Evolutionary conservation across 2,329 filamentous ascomycete species (phyloP).

Genomic region (Verticillium dahliae): DNA sequence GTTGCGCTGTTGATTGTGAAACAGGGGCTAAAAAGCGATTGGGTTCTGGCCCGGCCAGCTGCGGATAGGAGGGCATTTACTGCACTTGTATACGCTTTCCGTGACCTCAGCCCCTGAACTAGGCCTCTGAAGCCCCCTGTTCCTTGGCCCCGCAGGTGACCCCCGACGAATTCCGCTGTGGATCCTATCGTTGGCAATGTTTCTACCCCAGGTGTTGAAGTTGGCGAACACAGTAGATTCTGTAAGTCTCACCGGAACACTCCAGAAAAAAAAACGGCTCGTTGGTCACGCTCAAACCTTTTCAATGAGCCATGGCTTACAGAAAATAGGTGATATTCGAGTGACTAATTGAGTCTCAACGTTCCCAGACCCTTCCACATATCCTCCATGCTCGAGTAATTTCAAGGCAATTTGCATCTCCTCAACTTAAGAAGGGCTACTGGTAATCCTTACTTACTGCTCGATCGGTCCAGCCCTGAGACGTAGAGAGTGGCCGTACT

Average conservation of each 20-base stretch:
- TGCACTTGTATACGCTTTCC: too few relatives aligned
- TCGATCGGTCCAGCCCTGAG: background rate
- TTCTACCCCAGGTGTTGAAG: background rate
- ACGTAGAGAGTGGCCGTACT: background rate
- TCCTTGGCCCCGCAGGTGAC: too few relatives aligned
- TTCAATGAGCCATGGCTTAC: background rate
- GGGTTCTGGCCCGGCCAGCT: too few relatives aligned
- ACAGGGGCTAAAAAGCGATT: too few relatives aligned
- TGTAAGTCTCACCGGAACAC: background rate
- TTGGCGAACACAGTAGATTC: background rate
- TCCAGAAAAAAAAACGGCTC: background rate
- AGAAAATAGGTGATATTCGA: background rate
- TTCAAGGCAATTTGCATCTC: background rate
- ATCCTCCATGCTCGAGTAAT: background rate
- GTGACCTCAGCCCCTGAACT: too few relatives aligned
- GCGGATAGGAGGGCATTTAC: too few relatives aligned
- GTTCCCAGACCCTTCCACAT: background rate
- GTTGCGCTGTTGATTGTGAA: too few relatives aligned
- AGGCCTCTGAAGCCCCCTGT: too few relatives aligned
- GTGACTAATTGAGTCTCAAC: background rate
- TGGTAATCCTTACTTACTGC: background rate
- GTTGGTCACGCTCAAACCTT: background rate
- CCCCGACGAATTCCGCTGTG: background rate
- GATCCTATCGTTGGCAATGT: background rate
- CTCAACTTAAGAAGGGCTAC: background rate